Evolutionary conservation across 1,284 basidiomycete species (phyloP), one percentile per base, ranked within the genome.

Genomic region (Trichosporon sp.): DNA sequence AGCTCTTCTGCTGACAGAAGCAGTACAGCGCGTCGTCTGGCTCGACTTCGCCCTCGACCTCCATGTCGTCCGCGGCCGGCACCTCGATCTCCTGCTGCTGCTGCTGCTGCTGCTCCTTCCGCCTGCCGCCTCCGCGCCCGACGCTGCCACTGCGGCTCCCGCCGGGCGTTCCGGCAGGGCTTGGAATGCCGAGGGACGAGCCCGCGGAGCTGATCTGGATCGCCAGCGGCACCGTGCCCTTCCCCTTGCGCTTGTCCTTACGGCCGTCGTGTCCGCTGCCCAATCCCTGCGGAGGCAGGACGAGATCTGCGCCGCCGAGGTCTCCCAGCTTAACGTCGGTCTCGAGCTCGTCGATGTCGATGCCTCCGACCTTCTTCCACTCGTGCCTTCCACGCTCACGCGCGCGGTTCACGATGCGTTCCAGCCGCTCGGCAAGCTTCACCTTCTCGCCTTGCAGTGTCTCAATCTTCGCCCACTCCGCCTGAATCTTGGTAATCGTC

Each of bases 1-100:
- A 95, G 78, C 92, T 93, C 71, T 90, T 87, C 25, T 90, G 87
- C 76, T 93, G 87, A 81, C 95, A 98, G 86, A 91, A 88, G 83
- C 95, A 98, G 82, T 98, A 98, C n/a, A 88, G 86, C 74, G 86
- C 88, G 74, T 83, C 78, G 68, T 83, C 83, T 8, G 73, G 75
- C 38, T 79, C 82, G 0, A 68, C 75, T 29, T 77, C 77, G 12
- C 64, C 72, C 21, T 68, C 72, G 58, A 71, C 75, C 11, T 65
- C 72, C 44, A 68, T 69, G 21, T 78, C 78, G 12, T 62, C 70
- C 29, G 56, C 23, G 29, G 27, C 29, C 5, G 27, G 56, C 15
- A 60, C 78, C 77, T 78, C 76, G 38, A 69, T 70, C 58, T 75
- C 72, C 15, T 34, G 60, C 25, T 72, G 74, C 12, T 70, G 72